Conservation (phyloP, 768 basidiomycete genomes). For the Tulasnella sp. region DNA sequence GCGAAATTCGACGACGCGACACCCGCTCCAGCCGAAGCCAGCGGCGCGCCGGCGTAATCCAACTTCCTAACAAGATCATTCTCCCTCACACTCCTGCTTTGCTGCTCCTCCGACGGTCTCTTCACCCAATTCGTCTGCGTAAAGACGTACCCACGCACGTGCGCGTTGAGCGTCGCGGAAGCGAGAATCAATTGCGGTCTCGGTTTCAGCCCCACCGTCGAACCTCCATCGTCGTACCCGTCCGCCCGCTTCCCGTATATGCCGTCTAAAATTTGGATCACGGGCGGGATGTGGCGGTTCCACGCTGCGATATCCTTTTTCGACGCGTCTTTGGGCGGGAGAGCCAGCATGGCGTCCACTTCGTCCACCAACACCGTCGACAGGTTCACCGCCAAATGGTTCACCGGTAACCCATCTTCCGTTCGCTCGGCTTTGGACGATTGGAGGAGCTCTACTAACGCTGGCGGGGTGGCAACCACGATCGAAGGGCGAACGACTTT, state of each 20-base stretch:
- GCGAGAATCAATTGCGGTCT: constrained; percentile 10
- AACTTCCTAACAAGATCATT: background rate
- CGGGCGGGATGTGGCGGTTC: background rate
- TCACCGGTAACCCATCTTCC: background rate
- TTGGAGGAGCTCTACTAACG: background rate
- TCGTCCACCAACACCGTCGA: constrained; percentile 8
- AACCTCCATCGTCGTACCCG: background rate
- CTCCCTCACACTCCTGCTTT: constrained; percentile 3
- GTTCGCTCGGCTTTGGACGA: background rate
- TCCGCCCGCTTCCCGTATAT: background rate
- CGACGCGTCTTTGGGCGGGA: background rate
- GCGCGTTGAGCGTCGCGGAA: constrained; percentile 3
- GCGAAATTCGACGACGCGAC: background rate
- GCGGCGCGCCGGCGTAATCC: background rate
- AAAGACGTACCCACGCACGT: constrained; percentile 4
- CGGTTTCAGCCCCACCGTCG: background rate
- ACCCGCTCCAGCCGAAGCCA: background rate
- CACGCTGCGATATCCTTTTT: background rate
- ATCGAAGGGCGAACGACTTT: background rate
- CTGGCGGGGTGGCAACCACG: background rate
- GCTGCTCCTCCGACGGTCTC: background rate
- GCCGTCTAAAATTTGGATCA: constrained; percentile 1
- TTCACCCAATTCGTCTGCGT: constrained; percentile 12
- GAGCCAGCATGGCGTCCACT: background rate
- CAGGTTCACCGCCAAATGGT: background rate